Conservation (phyloP, 139 green algal species). For the Pedinophyceae sp. region DNA sequence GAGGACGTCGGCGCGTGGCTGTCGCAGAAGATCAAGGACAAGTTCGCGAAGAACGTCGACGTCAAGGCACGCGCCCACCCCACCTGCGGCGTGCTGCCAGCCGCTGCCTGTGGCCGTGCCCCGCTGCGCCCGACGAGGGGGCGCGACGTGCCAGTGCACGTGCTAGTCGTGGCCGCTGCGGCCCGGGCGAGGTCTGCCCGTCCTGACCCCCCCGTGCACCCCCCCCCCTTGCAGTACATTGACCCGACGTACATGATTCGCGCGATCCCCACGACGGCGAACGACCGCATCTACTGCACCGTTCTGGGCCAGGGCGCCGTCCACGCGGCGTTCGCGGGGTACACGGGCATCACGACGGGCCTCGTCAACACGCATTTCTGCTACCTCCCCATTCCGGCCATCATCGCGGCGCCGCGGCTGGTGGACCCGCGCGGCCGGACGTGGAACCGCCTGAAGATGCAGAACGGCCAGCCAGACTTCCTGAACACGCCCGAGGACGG, state of each 20-base stretch:
- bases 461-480: background rate
- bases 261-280: slow-evolving; percentile 61
- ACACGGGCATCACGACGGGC: slow-evolving; percentile 47
- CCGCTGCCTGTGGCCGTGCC: no score
- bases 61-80: no score
- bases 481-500: no score
- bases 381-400: slow-evolving; percentile 70
- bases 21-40: slow-evolving; percentile 31
- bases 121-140: no score
- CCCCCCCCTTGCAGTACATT: slow-evolving; percentile 69
- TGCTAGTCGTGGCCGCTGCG: no score
- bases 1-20: slow-evolving; percentile 50
- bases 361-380: slow-evolving; percentile 94
- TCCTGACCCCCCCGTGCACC: no score
- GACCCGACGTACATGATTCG: slow-evolving; percentile 88
- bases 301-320: slow-evolving; percentile 85
- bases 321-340: slow-evolving; percentile 85
- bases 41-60: slow-evolving; percentile 37
- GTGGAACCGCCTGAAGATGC: slow-evolving; percentile 59
- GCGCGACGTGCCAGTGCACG: no score
- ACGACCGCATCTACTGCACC: slow-evolving; percentile 87
- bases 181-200: no score
- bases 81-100: no score
- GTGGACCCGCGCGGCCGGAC: slow-evolving; percentile 72
- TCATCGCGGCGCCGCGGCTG: slow-evolving; percentile 58